Evolutionary conservation across 768 basidiomycete species (phyloP).

Genomic region (Hypholoma sublateritium): DNA sequence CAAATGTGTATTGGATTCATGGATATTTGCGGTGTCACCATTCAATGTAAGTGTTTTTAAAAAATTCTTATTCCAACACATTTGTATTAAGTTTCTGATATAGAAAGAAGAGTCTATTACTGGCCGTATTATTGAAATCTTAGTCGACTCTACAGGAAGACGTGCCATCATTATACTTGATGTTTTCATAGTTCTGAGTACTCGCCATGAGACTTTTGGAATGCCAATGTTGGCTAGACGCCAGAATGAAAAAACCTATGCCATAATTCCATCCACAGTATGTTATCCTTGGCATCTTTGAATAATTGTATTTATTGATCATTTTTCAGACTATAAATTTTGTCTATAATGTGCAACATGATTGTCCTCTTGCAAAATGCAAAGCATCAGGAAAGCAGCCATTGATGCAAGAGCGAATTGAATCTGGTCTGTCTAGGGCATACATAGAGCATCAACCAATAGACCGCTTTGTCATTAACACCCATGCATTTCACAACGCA

Average conservation of each 20-base stretch:
- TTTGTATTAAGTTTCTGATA: not conserved
- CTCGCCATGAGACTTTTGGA: constrained; percentile 17
- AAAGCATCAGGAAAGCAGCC: constrained; percentile 8
- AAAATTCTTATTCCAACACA: no score
- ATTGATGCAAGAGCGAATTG: constrained; percentile 9
- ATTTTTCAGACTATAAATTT: constrained; percentile 14
- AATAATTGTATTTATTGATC: no score
- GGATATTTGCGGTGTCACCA: constrained; percentile 24
- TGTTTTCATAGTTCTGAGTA: constrained; percentile 14
- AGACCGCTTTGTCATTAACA: constrained; percentile 16
- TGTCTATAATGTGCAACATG: constrained; percentile 21
- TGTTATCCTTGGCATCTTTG: not conserved
- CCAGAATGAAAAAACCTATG: constrained; percentile 3
- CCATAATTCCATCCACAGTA: constrained; percentile 14
- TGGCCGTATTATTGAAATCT: constrained; percentile 18
- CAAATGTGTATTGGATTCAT: constrained; percentile 19
- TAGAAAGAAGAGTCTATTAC: constrained; percentile 8
- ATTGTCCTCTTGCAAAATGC: constrained; percentile 16
- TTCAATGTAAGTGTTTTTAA: constrained; percentile 1
- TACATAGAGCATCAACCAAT: constrained; percentile 15
- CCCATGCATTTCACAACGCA: constrained; percentile 18
- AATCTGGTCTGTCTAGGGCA: not conserved
- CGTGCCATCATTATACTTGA: constrained; percentile 14
- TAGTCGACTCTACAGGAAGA: constrained; percentile 5
- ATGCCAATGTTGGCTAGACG: constrained; percentile 19